Base-by-base conservation (phyloP, 1,284 basidiomycete species). In the Austroboletus rostrupii region DNA sequence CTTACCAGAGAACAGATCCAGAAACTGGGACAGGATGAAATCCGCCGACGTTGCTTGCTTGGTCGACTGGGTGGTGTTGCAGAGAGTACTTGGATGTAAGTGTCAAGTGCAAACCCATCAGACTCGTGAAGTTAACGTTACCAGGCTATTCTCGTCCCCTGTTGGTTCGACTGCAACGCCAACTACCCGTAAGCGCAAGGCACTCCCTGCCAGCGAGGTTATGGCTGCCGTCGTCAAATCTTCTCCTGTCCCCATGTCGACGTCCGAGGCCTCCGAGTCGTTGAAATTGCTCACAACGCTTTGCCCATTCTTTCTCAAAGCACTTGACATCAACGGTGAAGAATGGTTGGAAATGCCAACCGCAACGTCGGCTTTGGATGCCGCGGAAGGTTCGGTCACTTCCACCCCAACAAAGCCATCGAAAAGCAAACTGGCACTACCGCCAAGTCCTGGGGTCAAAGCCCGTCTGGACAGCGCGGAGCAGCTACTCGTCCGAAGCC, bases 61-160 rank as follows among this genome's bases (percentile, higher is more conserved):
- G 87, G 87, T 47, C 79, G 87, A n/a, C 76, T 91, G 11, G 76
- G 77, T 28, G 82, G 84, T 13, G 77, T 90, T 19, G 88, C 87
- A n/a, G 87, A 90, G 62, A 86, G 87, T 54, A 77, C 85, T n/a
- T 90, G 88, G 87, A 90, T 90, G 88, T 86, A 60, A 65, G 83
- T 72, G 29, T 43, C 31, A 47, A 40, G 23, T 20, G 14, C 23
- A 8, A 26, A 7, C 23, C 23, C 23, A 26, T 26, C 6, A 7
- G 9, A 26, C 1, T 26, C 23, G 23, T 26, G 1, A 14, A 43
- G 29, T 28, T 28, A 13, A 49, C 39, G 7, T 19, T 10, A n/a
- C 45, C 31, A 61, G 85, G 84, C 67, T 87, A 40, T 90, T 90
- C 67, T 83, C 86, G 7, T 72, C 71, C 31, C 73, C 77, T 1